Percentiles rank a stretch among this genome's conserved stretches.
Evolutionary conservation across 306 rosid species (phyloP).

Genomic region (Fragaria vesca): DNA sequence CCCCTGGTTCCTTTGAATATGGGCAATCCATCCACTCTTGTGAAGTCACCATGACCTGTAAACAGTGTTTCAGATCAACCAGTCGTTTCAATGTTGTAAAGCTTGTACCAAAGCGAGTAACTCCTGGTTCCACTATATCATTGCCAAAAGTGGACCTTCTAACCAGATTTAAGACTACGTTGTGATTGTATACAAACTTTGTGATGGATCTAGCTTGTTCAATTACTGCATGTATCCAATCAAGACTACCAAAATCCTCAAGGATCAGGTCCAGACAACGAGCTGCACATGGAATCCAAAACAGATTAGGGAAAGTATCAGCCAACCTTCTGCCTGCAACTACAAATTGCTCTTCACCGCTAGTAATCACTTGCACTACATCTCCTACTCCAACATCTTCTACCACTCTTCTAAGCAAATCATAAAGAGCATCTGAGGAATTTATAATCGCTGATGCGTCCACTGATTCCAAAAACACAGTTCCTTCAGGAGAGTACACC

Average conservation of each 20-base stretch:
- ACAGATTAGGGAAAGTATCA: constrained; percentile 68
- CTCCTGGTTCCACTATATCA: constrained; percentile 70
- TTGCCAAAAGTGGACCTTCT: constrained; percentile 71
- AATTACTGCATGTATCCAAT: constrained; percentile 61
- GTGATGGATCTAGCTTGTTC: constrained; percentile 79
- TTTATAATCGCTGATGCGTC: constrained; percentile 63
- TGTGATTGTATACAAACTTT: constrained; percentile 74
- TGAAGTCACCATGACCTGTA: constrained; percentile 83
- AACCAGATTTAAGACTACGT: constrained; percentile 68
- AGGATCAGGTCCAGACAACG: constrained; percentile 66
- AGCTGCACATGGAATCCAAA: constrained; percentile 77
- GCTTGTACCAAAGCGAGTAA: constrained; percentile 56
- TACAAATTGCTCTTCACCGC: constrained; percentile 57
- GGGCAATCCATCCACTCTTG: constrained; percentile 87
- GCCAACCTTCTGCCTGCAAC: constrained; percentile 62
- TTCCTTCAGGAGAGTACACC: constrained; percentile 71
- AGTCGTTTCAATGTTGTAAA: constrained; percentile 71
- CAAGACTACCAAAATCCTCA: constrained; percentile 70
- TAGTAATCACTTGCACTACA: constrained; percentile 80
- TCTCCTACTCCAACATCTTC: constrained; percentile 77
- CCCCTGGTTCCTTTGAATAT: constrained; percentile 74
- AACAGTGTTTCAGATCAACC: constrained; percentile 72
- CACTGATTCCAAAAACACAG: constrained; percentile 60
- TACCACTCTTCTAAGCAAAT: constrained; percentile 61
- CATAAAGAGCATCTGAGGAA: constrained; percentile 51